Base-by-base conservation (phyloP, 2,329 filamentous ascomycete species). In the Ophiostoma populinum region DNA sequence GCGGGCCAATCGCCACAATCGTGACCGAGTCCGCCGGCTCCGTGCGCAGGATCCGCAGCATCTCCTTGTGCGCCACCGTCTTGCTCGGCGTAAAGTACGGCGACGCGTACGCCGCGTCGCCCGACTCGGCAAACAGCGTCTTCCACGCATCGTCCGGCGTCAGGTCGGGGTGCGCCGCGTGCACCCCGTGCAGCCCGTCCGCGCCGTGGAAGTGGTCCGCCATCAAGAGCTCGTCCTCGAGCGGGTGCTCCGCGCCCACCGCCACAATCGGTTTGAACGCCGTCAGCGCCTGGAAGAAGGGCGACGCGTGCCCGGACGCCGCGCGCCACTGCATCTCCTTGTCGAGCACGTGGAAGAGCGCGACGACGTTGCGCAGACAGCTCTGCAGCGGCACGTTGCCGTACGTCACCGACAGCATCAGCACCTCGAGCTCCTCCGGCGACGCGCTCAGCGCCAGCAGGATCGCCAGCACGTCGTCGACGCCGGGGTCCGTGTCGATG, bases 401-500 rank as follows among this genome's bases (percentile, higher is more conserved):
- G 54, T 90, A 94, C 1, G 86, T 93, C 40, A 94, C 67, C 2
- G 85, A 92, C 38, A 98, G 65, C 55, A 95, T 67, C 31, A 80
- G 56, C 24, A 95, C 63, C 53, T 95, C 82, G 16, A 95, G 63
- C 50, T 95, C 87, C 46, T 92, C 80, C 0, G 79, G 69, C 17
- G 70, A 73, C 22, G 82, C 75, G 35, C 83, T 79, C 40, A 95
- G 70, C 4, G 90, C 86, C 34, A 95, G 65, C 22, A 98, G 65
- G 54, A 95, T 68, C 30, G 85, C 87, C 42, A 95, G 65, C 36
- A 90, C 67, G 65, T 98, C 90, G 58, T 98, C 90, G 46, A 90
- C 79, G 43, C 87, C 59, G 45, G 87, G 87, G 53, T 95, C 90
- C 3, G 87, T 95, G 52, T 98, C 90, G 49, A 98, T 90, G 48